Base-by-base conservation (phyloP, 768 basidiomycete species). In the Phylloporus rhodoxanthus region DNA sequence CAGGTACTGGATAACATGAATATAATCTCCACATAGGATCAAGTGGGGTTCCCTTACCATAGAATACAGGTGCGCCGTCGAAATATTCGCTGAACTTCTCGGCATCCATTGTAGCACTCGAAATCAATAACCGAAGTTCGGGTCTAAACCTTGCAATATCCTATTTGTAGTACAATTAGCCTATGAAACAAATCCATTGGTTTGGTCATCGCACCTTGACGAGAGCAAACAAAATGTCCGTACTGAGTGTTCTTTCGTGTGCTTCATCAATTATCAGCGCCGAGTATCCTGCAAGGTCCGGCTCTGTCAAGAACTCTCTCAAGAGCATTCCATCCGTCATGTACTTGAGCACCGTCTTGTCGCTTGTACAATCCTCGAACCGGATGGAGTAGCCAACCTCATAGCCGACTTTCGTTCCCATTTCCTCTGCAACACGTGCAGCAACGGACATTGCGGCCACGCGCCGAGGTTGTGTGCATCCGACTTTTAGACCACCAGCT, bases 351-450 rank as follows among this genome's bases (percentile, higher is more conserved):
- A 94, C 87, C 4, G 96, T 99, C 75, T 96, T 97, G 75, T 98
- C 93, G 73, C 91, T 96, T 17, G 96, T 99, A 68, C 93, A 96
- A 68, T 99, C 96, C 70, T 99, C 96, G 71, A 99, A 99, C 28
- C 96, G 91, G 59, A 99, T 99, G 29, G 94, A 95, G 69, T 99
- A 99, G n/a, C 96, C 96, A 43, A 99, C 96, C 71, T 98, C 95
- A 59, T 94, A 90, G 9, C 96, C 96, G 34, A 99, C 85, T 68
- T 97, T 88, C 3, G 85, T 88, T 8, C 94, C 96, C 86, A 98
- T 93, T 71, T 99, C 96, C 54, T 98, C 96, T 0, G 96, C 95
- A 14, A 99, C 96, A 72, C 96, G 95, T 14, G 95, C 93, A 4
- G 96, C 96, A 45, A 99, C 96, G 38, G 90, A 93, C 96, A 99